Conservation (phyloP, 78 protist species). For the Monocercomonoides exilis region DNA sequence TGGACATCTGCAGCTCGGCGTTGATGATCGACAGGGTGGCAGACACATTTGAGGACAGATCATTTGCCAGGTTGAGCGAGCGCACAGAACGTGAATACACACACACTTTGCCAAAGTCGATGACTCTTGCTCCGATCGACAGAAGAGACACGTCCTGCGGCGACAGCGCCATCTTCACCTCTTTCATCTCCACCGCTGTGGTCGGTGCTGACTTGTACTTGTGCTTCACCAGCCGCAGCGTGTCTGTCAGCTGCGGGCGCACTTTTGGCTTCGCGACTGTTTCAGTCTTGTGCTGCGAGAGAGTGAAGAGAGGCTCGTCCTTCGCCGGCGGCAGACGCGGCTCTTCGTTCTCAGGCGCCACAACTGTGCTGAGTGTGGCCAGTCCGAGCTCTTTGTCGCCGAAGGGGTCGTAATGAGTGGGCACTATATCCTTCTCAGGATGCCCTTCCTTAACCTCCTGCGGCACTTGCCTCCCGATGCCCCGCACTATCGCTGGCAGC, state of each 20-base stretch:
- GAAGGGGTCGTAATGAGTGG: not conserved
- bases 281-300: not conserved
- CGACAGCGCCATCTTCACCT: not conserved
- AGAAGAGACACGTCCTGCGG: not conserved
- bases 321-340: not conserved
- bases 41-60: not conserved
- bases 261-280: not conserved
- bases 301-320: not conserved
- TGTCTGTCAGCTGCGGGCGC: slow-evolving; percentile 1
- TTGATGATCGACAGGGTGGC: not conserved
- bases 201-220: slow-evolving; percentile 2
- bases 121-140: not conserved
- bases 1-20: not conserved
- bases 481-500: too few relatives aligned
- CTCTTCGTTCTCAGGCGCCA: too few relatives aligned
- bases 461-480: too few relatives aligned
- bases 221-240: not conserved
- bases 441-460: too few relatives aligned
- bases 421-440: not conserved
- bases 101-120: not conserved
- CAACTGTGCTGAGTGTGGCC: not conserved
- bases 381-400: not conserved
- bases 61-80: slow-evolving; percentile 3
- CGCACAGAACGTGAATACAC: not conserved
- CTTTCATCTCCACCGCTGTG: not conserved